Conservation (phyloP, 1,284 basidiomycete species). For the Takashimella koratensis region DNA sequence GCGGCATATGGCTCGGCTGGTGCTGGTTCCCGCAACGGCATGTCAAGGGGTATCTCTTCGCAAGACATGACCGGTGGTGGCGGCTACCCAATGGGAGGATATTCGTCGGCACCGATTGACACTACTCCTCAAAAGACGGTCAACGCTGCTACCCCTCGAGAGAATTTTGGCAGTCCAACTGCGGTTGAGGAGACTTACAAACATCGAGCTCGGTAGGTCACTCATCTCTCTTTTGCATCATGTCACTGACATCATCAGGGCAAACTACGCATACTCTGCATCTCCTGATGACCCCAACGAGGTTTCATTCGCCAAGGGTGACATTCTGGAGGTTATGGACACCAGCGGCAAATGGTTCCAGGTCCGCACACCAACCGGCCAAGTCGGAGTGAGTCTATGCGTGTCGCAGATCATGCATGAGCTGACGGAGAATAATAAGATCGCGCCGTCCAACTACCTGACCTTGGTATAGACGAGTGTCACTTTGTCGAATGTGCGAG, state of each 20-base stretch:
- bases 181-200: slow-evolving; percentile 15
- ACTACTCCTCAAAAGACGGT: slow-evolving; percentile 27
- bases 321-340: slow-evolving; percentile 90
- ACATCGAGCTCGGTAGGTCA: slow-evolving; percentile 6
- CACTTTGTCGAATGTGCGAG: too few relatives aligned
- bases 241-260: slow-evolving; percentile 23
- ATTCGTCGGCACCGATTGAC: slow-evolving; percentile 28
- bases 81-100: slow-evolving; percentile 24
- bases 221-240: slow-evolving; percentile 7
- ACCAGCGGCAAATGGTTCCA: slow-evolving; percentile 96
- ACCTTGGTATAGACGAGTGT: too few relatives aligned
- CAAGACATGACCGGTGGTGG: slow-evolving; percentile 24
- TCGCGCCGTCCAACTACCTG: slow-evolving; percentile 47
- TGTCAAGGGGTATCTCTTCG: slow-evolving; percentile 24
- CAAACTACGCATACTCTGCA: slow-evolving; percentile 66
- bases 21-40: slow-evolving; percentile 10
- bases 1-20: not conserved
- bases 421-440: too few relatives aligned
- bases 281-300: slow-evolving; percentile 94
- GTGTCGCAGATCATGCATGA: not conserved
- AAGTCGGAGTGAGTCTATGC: slow-evolving; percentile 58
- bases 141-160: not conserved
- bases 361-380: slow-evolving; percentile 77
- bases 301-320: slow-evolving; percentile 89
- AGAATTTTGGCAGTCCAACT: slow-evolving; percentile 5